phyloP scores from a whole-genome alignment of 164 flowering plant species.

The Dillenia turbinata region DNA sequence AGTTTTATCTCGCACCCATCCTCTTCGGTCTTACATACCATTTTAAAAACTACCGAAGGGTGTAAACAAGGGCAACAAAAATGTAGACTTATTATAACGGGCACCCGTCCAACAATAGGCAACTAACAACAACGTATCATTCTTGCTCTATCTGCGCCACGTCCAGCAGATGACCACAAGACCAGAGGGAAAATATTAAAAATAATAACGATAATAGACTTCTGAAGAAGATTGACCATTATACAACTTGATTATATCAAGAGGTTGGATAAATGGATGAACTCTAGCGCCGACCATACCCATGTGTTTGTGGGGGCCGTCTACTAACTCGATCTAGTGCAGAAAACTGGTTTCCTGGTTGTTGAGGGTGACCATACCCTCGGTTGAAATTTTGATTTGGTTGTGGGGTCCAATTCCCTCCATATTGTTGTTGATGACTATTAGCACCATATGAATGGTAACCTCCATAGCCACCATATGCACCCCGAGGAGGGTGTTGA shows the following conservation, averaged over 20 bases:
- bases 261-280: neutral
- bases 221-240: neutral
- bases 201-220: neutral
- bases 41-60: too few relatives aligned
- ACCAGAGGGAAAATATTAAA: neutral
- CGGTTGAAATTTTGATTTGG: conserved; percentile 18
- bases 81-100: too few relatives aligned
- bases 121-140: too few relatives aligned
- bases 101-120: too few relatives aligned
- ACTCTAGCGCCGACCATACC: conserved; percentile 15
- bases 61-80: too few relatives aligned
- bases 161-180: too few relatives aligned
- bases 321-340: conserved; percentile 28
- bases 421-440: conserved; percentile 17
- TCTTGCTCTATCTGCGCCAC: too few relatives aligned
- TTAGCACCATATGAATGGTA: conserved; percentile 23
- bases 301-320: conserved; percentile 29
- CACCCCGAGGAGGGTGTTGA: conserved; percentile 12
- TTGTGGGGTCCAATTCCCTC: conserved; percentile 16
- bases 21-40: too few relatives aligned
- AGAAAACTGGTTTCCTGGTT: conserved; percentile 31
- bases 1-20: too few relatives aligned
- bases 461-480: conserved; percentile 19
- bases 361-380: conserved; percentile 29
- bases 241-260: conserved; percentile 12